These are phyloP conservation scores for Picochlorum sp. DNA, from an alignment of 139 green algal genomes.

Conservation along the genomic window DNA sequence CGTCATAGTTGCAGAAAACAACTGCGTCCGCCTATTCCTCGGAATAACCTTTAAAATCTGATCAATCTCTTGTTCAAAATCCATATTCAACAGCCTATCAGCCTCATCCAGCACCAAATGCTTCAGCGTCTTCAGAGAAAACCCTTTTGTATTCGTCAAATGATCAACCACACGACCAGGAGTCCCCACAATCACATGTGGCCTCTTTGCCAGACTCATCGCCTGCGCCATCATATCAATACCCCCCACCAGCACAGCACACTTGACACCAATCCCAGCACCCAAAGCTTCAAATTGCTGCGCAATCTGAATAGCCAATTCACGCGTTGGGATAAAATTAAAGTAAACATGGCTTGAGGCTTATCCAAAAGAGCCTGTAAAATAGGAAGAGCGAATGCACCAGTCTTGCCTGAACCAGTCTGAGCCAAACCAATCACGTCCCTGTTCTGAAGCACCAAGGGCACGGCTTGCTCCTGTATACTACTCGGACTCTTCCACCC, in stretches of 20 bases:
- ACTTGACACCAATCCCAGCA: conserved; percentile 74
- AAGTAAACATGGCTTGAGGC: conserved; percentile 79
- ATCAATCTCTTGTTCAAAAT: conserved; percentile 99
- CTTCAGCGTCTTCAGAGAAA: conserved; percentile 73
- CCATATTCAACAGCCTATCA: conserved; percentile 98
- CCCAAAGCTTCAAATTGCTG: conserved; percentile 97
- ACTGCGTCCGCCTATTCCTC: conserved; percentile 79
- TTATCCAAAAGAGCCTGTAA: conserved; percentile 87
- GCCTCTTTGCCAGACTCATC: conserved; percentile 82
- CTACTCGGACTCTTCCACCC: conserved; percentile 74
- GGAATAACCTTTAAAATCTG: conserved; percentile 86
- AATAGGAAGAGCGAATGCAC: conserved; percentile 93
- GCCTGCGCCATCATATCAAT: conserved; percentile 97
- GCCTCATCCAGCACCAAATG: conserved; percentile 96
- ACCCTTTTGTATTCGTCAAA: conserved; percentile 98
- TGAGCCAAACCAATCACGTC: conserved; percentile 98
- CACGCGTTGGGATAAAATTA: conserved; percentile 93
- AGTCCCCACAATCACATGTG: conserved; percentile 93
- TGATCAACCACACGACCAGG: conserved; percentile 96
- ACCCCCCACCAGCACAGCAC: conserved; percentile 86
- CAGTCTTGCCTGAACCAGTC: conserved; percentile 96
- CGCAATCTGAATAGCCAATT: conserved; percentile 97
- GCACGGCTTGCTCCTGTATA: conserved; percentile 82
- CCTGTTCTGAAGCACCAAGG: conserved; percentile 64
- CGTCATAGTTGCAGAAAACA: conserved; percentile 99